phyloP scores from a whole-genome alignment of 1,284 basidiomycete species.

The Moniliella sp. region DNA sequence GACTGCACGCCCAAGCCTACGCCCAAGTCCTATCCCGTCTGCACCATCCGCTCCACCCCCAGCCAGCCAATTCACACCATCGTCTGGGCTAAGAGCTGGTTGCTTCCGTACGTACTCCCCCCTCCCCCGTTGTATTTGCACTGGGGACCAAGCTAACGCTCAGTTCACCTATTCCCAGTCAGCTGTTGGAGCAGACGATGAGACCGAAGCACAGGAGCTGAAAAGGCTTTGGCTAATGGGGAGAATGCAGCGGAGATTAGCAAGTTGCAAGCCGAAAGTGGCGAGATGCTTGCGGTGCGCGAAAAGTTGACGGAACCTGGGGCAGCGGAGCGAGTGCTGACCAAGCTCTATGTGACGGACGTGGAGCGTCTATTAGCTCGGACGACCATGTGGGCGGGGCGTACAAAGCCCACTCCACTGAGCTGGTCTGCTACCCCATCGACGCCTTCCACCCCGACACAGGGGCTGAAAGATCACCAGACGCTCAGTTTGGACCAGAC shows the following conservation, averaged over 20 bases:
- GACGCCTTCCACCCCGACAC: too few relatives aligned
- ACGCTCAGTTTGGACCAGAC: conserved; percentile 16
- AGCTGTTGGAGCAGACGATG: conserved; percentile 65
- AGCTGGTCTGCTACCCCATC: conserved; percentile 76
- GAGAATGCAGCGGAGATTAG: conserved; percentile 80
- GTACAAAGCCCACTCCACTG: conserved; percentile 61
- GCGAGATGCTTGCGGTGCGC: conserved; percentile 63
- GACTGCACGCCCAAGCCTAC: conserved; percentile 46
- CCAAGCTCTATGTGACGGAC: conserved; percentile 76
- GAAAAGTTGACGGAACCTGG: conserved; percentile 30
- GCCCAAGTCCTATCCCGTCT: conserved; percentile 85
- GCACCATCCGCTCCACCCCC: conserved; percentile 90
- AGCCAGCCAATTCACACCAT: conserved; percentile 95
- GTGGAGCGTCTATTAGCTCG: conserved; percentile 71
- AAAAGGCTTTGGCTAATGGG: conserved; percentile 63
- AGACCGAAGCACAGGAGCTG: conserved; percentile 53
- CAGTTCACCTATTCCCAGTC: conserved; percentile 39
- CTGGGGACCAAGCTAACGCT: too few relatives aligned
- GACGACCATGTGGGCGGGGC: conserved; percentile 91
- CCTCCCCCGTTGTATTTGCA: neutral
- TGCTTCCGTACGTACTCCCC: conserved; percentile 58
- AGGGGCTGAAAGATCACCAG: conserved; percentile 16
- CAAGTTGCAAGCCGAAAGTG: conserved; percentile 64
- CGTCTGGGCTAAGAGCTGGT: conserved; percentile 94
- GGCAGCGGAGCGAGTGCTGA: conserved; percentile 54